Conservation (phyloP, 352 stramenopile species). For the Phytophthora podocarpi region DNA sequence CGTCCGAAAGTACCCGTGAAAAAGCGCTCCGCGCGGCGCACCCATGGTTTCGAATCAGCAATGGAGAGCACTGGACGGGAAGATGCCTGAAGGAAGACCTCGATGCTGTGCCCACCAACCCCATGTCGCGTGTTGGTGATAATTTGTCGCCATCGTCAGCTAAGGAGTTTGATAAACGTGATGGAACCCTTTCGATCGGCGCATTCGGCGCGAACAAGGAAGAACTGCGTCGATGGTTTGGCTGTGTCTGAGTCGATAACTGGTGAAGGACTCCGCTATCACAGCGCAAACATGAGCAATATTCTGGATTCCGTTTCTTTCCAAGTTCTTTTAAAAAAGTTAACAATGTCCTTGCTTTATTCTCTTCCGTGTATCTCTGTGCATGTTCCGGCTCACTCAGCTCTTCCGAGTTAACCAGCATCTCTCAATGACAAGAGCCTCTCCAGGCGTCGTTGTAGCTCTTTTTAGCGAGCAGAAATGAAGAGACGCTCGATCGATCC, state of each 20-base stretch:
- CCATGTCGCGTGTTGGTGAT: background rate
- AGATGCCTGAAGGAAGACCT: background rate
- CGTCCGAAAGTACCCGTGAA: background rate
- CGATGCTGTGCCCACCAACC: background rate
- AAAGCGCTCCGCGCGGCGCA: background rate
- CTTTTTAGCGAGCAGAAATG: no score
- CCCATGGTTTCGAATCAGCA: background rate
- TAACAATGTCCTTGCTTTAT: background rate
- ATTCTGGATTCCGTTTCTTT: background rate
- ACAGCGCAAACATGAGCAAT: background rate
- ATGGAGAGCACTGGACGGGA: background rate
- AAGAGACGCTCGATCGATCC: slow-evolving; percentile 16
- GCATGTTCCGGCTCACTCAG: no score
- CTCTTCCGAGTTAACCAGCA: no score
- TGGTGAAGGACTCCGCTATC: background rate
- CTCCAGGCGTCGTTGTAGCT: no score
- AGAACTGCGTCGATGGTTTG: background rate
- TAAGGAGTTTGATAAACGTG: background rate
- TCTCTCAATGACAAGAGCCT: no score
- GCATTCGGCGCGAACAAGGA: background rate
- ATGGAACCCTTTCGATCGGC: background rate
- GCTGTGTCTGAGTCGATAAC: background rate
- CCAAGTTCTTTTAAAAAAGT: background rate
- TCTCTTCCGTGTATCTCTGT: no score
- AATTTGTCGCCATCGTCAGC: background rate